phyloP scores from a whole-genome alignment of 2,329 filamentous ascomycete species.

The Ophiostoma sp. region DNA sequence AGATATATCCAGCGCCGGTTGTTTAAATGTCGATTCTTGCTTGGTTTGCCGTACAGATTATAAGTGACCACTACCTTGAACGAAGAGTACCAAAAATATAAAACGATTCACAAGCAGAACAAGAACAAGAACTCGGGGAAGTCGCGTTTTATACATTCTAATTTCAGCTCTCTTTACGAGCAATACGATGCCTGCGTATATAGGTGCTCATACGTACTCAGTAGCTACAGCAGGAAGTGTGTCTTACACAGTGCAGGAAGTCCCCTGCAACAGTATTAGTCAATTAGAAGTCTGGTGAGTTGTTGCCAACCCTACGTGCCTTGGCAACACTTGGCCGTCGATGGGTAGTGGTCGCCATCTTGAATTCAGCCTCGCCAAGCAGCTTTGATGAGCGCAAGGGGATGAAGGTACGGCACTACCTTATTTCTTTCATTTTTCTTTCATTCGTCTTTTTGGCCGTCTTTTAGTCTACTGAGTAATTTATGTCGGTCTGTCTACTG shows the following conservation, averaged over 20 bases:
- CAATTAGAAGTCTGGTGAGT: neutral
- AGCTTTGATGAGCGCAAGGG: neutral
- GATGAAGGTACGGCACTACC: neutral
- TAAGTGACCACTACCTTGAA: no score
- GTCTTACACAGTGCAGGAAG: neutral
- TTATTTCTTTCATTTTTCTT: no score
- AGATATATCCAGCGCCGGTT: neutral
- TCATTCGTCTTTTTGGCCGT: no score
- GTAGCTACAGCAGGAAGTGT: neutral
- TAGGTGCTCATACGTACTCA: neutral
- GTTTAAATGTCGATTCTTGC: neutral
- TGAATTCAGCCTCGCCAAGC: conserved; percentile 1
- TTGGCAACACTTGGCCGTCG: neutral
- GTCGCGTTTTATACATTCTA: neutral
- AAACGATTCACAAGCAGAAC: neutral
- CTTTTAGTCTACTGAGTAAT: no score
- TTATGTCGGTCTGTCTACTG: no score
- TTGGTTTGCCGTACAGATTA: no score
- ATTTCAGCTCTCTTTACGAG: neutral
- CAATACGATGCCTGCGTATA: neutral
- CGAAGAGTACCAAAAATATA: neutral
- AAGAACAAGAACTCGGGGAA: neutral
- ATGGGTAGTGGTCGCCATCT: neutral
- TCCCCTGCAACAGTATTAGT: neutral
- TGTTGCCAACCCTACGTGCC: neutral